Base-by-base conservation (phyloP, 2,329 filamentous ascomycete species). In the Fusarium sp. region DNA sequence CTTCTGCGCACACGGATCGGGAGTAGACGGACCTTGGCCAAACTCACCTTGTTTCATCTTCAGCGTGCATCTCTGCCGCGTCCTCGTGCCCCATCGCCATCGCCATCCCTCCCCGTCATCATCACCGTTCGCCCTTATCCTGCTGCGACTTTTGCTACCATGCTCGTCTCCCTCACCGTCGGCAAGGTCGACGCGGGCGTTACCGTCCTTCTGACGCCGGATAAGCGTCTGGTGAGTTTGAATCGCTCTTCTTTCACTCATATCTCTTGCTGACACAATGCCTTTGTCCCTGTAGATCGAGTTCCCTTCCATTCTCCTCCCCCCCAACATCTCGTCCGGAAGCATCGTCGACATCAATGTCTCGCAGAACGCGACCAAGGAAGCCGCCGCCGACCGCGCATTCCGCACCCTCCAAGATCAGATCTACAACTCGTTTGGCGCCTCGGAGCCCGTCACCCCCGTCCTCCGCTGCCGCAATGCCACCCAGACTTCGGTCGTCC, bases 111-210 rank as follows among this genome's bases (percentile, higher is more conserved):
- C 67, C 62, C 32, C 32, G 52, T 65, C 52, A 54, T 57, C 52
- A 41, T 58, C 48, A 18, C 64, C 45, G 45, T 37, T 30, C 52
- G 45, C 25, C 27, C 65, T 74, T 64, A 34, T 39, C 62, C 66
- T 52, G 57, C 74, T 75, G 70, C 71, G 65, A 72, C 64, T 60
- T 30, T 30, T 60, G 66, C 64, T 78, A 89, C 82, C 60, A 98
- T 99, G 97, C 90, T 98, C 81, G 94, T 99, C 85, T 98, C 97
- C 77, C 90, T 99, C 82, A 98, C 96, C 60, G 97, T 99, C 85
- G 97, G 97, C 88, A 99, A 99, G 88, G 97, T 99, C 85, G 97
- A 99, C 85, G 97, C 97, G 80, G 97, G 97, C 85, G 96, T 99
- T 82, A 97, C 97, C 59, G 97, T 99, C 72, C 92, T 99, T 65